Evolutionary conservation across 352 stramenopile genomes (phyloP).

Genomic region (Phytophthora litchii): DNA sequence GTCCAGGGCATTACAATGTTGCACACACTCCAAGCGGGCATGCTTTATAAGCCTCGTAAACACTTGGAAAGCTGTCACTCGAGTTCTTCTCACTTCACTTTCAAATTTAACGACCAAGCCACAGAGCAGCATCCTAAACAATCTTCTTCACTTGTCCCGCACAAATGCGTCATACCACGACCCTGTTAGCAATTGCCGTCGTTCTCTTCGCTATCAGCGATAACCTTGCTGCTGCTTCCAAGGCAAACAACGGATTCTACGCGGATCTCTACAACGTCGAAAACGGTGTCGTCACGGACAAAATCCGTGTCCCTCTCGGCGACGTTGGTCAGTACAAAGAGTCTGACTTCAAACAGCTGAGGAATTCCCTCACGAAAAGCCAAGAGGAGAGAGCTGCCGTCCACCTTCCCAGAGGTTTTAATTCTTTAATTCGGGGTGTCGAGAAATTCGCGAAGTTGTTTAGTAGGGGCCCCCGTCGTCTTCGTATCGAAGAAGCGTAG

Average conservation of each 20-base stretch:
- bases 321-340: conserved; percentile 8
- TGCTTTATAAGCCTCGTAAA: not conserved
- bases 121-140: not conserved
- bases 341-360: conserved; percentile 15
- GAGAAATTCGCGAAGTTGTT: conserved; percentile 10
- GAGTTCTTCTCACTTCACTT: not conserved
- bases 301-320: conserved; percentile 19
- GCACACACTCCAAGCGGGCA: no score
- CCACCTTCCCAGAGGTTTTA: conserved; percentile 4
- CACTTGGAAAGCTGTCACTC: not conserved
- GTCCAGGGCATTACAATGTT: no score
- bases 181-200: conserved; percentile 6
- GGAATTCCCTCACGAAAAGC: conserved; percentile 1
- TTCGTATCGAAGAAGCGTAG: conserved; percentile 8
- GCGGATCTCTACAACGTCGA: conserved; percentile 14
- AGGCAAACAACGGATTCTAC: conserved; percentile 15
- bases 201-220: conserved; percentile 13
- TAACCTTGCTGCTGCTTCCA: conserved; percentile 6
- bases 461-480: conserved; percentile 4
- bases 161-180: conserved; percentile 7
- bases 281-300: conserved; percentile 15
- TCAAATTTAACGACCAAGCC: not conserved
- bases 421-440: conserved; percentile 3
- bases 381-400: conserved; percentile 17
- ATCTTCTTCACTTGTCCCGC: not conserved